These are phyloP conservation scores for Saposhnikovia divaricata DNA, from an alignment of 129 eudicot genomes.

Conservation along the genomic window DNA sequence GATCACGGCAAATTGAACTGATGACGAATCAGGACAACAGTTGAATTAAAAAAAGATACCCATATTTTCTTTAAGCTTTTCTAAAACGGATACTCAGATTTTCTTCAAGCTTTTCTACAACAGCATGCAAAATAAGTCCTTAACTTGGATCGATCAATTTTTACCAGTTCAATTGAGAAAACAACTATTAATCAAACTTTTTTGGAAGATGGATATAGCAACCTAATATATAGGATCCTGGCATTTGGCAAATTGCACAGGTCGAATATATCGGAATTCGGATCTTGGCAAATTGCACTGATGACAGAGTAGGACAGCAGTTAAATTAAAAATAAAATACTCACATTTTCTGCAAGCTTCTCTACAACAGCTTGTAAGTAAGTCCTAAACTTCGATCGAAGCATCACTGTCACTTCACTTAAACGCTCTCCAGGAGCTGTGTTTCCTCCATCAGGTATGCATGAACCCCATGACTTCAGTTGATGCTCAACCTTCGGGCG, in stretches of 20 bases:
- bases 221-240: neutral
- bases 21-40: neutral
- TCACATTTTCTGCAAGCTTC: constrained; percentile 76
- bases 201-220: neutral
- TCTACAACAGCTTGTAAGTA: constrained; percentile 72
- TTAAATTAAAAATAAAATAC: constrained; percentile 20
- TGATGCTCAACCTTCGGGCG: constrained; percentile 71
- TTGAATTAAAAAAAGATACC: constrained; percentile 19
- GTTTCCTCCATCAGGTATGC: constrained; percentile 62
- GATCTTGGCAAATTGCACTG: neutral
- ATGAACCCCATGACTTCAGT: constrained; percentile 75
- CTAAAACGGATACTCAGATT: constrained; percentile 58
- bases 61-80: constrained; percentile 69
- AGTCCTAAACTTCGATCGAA: constrained; percentile 72
- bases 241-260: neutral
- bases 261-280: neutral
- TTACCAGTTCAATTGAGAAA: neutral
- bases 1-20: neutral
- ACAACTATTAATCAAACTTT: neutral
- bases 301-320: neutral
- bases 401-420: constrained; percentile 85
- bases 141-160: constrained; percentile 43
- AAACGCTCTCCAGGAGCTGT: constrained; percentile 71
- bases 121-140: constrained; percentile 62
- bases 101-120: constrained; percentile 65